Percentiles rank a stretch among this genome's conserved stretches.
Conservation (phyloP, 495 filamentous ascomycete genomes). For the Penicillium egyptiacum region DNA sequence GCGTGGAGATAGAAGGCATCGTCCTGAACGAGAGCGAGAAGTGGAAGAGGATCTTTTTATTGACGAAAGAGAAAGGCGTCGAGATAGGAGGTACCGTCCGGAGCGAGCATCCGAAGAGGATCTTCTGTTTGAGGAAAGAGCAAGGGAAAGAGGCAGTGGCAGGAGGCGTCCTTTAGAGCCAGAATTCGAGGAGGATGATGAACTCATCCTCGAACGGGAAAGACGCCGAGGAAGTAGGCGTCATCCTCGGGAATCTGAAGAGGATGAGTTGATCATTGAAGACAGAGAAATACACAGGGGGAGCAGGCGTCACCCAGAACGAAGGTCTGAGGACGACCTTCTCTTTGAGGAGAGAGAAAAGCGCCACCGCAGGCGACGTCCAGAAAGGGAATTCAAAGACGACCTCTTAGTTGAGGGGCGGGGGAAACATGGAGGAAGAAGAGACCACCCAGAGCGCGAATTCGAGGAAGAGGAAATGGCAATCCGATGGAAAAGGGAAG, state of each 20-base stretch:
- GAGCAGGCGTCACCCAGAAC: constrained; percentile 13
- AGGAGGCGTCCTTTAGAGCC: constrained; percentile 12
- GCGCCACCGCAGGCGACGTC: constrained; percentile 16
- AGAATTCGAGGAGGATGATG: neutral
- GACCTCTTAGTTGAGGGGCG: neutral
- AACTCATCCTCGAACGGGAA: neutral
- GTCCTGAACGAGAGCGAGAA: neutral
- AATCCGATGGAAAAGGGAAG: constrained; percentile 21
- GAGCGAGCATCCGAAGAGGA: constrained; percentile 32
- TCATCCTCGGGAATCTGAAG: constrained; percentile 26
- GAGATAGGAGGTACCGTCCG: constrained; percentile 14
- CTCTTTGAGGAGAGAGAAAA: constrained; percentile 30
- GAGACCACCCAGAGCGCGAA: constrained; percentile 15
- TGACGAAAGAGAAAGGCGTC: constrained; percentile 8
- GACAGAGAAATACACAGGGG: constrained; percentile 15
- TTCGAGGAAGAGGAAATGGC: constrained; percentile 25
- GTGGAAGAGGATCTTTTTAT: neutral
- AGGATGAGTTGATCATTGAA: constrained; percentile 27
- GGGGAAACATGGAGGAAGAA: constrained; percentile 1
- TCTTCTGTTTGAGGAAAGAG: constrained; percentile 14
- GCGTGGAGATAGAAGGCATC: constrained; percentile 7
- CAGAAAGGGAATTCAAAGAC: neutral
- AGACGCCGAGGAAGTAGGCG: constrained; percentile 13
- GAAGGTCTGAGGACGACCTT: constrained; percentile 38
- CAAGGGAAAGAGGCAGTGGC: constrained; percentile 13